phyloP scores from a whole-genome alignment of 192 early-diverging fungal species.

The Podila verticillata region DNA sequence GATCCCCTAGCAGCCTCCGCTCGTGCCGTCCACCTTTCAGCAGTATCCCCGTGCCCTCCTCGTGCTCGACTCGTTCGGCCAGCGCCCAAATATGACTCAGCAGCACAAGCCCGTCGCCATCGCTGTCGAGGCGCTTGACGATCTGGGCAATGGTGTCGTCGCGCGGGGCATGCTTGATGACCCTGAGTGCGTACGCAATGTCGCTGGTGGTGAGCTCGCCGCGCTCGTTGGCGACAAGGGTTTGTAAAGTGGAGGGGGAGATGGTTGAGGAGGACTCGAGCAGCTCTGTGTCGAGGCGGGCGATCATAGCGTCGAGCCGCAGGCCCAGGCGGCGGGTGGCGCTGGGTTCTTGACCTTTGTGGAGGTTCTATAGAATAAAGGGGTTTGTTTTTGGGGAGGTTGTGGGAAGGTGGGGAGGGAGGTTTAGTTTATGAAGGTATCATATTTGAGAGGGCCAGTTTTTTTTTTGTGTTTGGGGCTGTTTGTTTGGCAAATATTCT shows the following conservation, averaged over 20 bases:
- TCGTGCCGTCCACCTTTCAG: slow-evolving; percentile 29
- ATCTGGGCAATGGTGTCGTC: slow-evolving; percentile 72
- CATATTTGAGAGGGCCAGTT: not conserved
- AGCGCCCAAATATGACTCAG: slow-evolving; percentile 66
- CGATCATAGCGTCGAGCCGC: slow-evolving; percentile 78
- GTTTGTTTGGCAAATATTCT: too few relatives aligned
- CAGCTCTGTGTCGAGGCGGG: slow-evolving; percentile 72
- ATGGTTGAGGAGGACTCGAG: slow-evolving; percentile 62
- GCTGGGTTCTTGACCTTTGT: slow-evolving; percentile 52
- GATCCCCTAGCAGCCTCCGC: not conserved
- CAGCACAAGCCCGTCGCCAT: slow-evolving; percentile 70
- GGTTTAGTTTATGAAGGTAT: not conserved
- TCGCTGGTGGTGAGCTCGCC: slow-evolving; percentile 69
- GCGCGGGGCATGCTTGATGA: slow-evolving; percentile 69
- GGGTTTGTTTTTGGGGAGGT: not conserved
- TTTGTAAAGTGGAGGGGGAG: slow-evolving; percentile 60
- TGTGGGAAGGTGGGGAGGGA: not conserved
- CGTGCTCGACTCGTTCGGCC: slow-evolving; percentile 53
- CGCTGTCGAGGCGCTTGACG: slow-evolving; percentile 72
- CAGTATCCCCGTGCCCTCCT: slow-evolving; percentile 64
- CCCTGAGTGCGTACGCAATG: slow-evolving; percentile 67
- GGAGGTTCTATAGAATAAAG: slow-evolving; percentile 35
- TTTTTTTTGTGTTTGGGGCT: too few relatives aligned
- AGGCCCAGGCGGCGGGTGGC: slow-evolving; percentile 62
- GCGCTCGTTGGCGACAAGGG: slow-evolving; percentile 64